Conservation (phyloP, 129 eudicot species). For the Escallonia rubra region DNA sequence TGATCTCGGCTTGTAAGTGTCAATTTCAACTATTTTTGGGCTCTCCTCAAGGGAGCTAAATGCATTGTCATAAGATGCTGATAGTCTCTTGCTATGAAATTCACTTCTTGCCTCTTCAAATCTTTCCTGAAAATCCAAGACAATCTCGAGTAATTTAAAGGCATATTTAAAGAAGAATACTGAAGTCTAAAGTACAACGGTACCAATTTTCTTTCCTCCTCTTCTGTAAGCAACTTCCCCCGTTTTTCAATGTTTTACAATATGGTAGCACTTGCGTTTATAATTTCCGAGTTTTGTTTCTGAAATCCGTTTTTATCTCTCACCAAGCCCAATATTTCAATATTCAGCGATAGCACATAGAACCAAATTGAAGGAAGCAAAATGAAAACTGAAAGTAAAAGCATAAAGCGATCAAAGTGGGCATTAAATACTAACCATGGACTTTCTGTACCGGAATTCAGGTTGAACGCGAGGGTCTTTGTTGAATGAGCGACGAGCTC, state of each 20-base stretch:
- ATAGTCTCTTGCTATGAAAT: conserved; percentile 64
- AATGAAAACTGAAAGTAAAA: background rate
- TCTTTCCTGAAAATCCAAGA: conserved; percentile 46
- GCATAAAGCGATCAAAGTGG: background rate
- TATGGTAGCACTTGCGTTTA: too few relatives aligned
- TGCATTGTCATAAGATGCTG: conserved; percentile 47
- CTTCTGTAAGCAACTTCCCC: too few relatives aligned
- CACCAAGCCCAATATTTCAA: too few relatives aligned
- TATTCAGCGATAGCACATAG: too few relatives aligned
- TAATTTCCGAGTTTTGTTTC: background rate
- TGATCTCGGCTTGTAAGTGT: conserved; percentile 65
- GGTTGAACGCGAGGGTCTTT: conserved; percentile 39
- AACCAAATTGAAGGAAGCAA: too few relatives aligned
- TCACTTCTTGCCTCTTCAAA: conserved; percentile 61
- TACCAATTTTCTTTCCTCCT: too few relatives aligned
- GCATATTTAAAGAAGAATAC: too few relatives aligned
- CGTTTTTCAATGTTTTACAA: too few relatives aligned
- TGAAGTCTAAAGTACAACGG: too few relatives aligned
- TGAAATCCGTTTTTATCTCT: too few relatives aligned
- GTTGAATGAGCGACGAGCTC: conserved; percentile 58
- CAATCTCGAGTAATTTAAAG: background rate
- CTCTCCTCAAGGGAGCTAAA: conserved; percentile 51
- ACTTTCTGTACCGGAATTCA: conserved; percentile 48
- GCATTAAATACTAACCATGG: conserved; percentile 46
- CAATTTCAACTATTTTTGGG: conserved; percentile 85